Percentiles rank a stretch among this genome's conserved stretches.
These are phyloP conservation scores for Sapria himalayana DNA, from an alignment of 345 rosid species.

Conservation along the genomic window DNA sequence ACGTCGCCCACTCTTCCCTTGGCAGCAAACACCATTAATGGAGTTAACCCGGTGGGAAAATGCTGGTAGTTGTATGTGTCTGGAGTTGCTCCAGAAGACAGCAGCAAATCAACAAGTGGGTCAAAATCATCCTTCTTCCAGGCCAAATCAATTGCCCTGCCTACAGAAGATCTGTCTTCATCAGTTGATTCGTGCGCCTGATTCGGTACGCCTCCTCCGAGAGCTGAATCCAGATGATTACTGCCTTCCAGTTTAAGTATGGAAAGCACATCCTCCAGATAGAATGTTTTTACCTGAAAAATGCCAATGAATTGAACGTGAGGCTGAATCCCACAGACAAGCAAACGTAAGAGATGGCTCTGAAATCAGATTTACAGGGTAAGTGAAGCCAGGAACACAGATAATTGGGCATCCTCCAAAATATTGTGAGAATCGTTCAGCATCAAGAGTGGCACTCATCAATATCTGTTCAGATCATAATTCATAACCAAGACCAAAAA, in stretches of 20 bases:
- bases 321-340: too few relatives aligned
- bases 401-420: slow-evolving; percentile 92
- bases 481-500: slow-evolving; percentile 3
- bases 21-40: slow-evolving; percentile 78
- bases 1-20: slow-evolving; percentile 69
- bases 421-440: slow-evolving; percentile 72
- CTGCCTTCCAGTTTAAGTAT: slow-evolving; percentile 34
- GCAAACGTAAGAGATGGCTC: too few relatives aligned
- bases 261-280: slow-evolving; percentile 72
- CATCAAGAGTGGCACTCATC: slow-evolving; percentile 95
- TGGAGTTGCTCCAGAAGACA: slow-evolving; percentile 34
- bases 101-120: slow-evolving; percentile 47
- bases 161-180: slow-evolving; percentile 50
- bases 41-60: slow-evolving; percentile 43
- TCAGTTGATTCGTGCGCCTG: slow-evolving; percentile 26
- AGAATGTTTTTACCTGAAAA: slow-evolving; percentile 48
- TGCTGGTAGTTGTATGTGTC: slow-evolving; percentile 57
- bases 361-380: slow-evolving; percentile 53
- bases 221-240: slow-evolving; percentile 31
- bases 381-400: slow-evolving; percentile 77
- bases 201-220: slow-evolving; percentile 13
- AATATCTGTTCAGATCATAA: slow-evolving; percentile 30
- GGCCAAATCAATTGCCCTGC: slow-evolving; percentile 64
- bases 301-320: slow-evolving; percentile 4
- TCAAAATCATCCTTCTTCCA: slow-evolving; percentile 74